Evolutionary conservation across 176 grass and related monocot genomes (phyloP).

Genomic region (Oryza meyeriana): DNA sequence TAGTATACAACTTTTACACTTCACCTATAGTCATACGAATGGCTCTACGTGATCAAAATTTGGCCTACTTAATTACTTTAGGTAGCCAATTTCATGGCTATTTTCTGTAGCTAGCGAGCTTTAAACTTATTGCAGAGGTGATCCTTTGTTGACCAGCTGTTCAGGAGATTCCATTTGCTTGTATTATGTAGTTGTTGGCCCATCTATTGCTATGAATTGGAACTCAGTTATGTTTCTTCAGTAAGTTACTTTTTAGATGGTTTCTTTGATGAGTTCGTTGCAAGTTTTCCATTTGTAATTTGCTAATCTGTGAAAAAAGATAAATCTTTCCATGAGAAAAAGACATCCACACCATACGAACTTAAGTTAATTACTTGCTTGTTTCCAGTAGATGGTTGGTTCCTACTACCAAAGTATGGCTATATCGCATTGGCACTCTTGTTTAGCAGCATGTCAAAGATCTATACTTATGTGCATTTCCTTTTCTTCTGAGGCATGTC

Average conservation of each 20-base stretch:
- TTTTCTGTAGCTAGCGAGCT: not conserved
- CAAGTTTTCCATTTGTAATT: not conserved
- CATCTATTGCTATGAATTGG: slow-evolving; percentile 2
- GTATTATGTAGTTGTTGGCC: not conserved
- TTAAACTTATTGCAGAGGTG: not conserved
- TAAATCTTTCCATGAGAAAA: not conserved
- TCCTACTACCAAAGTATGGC: not conserved
- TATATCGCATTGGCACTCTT: not conserved
- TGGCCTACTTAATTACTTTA: not conserved
- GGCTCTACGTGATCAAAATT: not conserved
- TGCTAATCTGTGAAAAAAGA: not conserved
- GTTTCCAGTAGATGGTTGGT: not conserved
- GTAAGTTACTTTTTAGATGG: not conserved
- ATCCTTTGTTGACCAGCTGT: not conserved
- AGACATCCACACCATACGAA: not conserved
- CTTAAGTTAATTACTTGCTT: not conserved
- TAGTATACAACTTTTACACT: not conserved
- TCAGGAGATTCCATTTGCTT: slow-evolving; percentile 1
- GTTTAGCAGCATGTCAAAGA: not conserved
- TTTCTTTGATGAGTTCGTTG: not conserved
- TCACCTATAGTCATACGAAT: slow-evolving; percentile 6
- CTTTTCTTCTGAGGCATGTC: slow-evolving; percentile 1
- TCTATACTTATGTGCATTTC: not conserved
- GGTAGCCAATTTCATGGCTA: not conserved
- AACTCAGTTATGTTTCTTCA: not conserved